Base-by-base conservation (phyloP, 106 monocot genomes). In the Cymbidium sinense region DNA sequence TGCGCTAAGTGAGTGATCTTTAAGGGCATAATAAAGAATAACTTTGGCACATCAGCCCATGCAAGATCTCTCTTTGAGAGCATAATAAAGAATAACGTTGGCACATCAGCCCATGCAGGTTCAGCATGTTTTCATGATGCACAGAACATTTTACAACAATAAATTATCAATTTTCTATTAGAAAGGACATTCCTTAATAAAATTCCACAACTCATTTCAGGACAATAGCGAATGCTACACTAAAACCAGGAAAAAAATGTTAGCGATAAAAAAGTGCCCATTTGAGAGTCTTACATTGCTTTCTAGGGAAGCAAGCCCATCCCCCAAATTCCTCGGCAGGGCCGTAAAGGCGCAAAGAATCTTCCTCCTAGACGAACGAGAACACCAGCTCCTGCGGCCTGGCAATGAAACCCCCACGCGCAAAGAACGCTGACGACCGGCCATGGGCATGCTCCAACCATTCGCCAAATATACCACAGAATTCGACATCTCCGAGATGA, bases 301-400 rank as follows among this genome's bases (percentile, higher is more conserved):
- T 70, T 83, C 82, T 19, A 82, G 29, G 50, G 84, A 73, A 5
- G 85, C 55, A 52, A 27, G 71, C 5, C 76, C 85, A 7, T 90
- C 85, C 17, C 80, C 77, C 75, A 37, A 78, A 65, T 77, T 90
- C 33, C 79, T 76, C 17, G 81, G 81, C 55, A 79, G 81, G 34
- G 87, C 85, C 28, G 79, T 79, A 37, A 76, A 87, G 25, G 83
- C 43, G 55, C 90, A 87, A 27, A 70, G 70, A 25, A 85, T 55
- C 62, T 20, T 76, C 83, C 78, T 81, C 73, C 69, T 25, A 13
- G 20, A 31, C 30, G 12, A 44, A 30, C 55, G 13, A 2, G 55
- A 74, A 31, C 58, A 54, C 79, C 34, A 64, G 2, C 62, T 67
- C 76, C 21, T 77, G 23, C 44, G 30, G 20, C 58, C 9, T 28